Conservation (phyloP, 768 basidiomycete genomes). For the Mrakia blollopis region DNA sequence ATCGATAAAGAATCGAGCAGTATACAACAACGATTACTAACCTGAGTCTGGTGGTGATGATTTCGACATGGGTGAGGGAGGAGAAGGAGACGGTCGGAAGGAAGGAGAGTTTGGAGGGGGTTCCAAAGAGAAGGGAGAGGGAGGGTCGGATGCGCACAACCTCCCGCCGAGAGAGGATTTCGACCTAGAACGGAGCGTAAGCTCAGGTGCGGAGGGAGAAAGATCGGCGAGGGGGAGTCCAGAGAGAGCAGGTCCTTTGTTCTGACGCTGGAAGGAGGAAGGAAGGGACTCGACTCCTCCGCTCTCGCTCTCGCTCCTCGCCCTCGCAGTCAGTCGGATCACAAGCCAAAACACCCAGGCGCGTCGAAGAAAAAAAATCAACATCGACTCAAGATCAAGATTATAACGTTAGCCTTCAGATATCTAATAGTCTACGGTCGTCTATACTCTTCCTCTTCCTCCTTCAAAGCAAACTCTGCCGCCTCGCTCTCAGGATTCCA, state of each 20-base stretch:
- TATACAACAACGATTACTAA: not conserved
- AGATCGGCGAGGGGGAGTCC: not conserved
- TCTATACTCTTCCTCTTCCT: not conserved
- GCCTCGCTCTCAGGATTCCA: not conserved
- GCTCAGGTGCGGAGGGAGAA: not conserved
- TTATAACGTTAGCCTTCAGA: no score
- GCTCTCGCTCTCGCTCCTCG: not conserved
- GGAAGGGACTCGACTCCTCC: not conserved
- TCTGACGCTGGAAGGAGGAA: no score
- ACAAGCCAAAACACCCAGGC: not conserved
- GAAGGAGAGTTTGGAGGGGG: not conserved
- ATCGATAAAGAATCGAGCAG: not conserved
- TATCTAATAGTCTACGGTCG: no score
- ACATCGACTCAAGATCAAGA: not conserved
- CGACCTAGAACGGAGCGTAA: no score
- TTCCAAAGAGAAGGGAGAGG: not conserved
- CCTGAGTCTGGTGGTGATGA: slow-evolving; percentile 7
- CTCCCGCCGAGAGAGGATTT: not conserved
- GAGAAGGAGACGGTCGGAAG: not conserved
- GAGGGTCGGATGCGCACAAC: not conserved
- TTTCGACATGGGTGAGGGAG: not conserved
- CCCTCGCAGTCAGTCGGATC: no score
- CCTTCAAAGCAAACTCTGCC: not conserved
- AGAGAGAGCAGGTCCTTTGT: no score
- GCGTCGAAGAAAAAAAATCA: not conserved